phyloP scores from a whole-genome alignment of 2,329 filamentous ascomycete species.

The Trichoderma atroviride region DNA sequence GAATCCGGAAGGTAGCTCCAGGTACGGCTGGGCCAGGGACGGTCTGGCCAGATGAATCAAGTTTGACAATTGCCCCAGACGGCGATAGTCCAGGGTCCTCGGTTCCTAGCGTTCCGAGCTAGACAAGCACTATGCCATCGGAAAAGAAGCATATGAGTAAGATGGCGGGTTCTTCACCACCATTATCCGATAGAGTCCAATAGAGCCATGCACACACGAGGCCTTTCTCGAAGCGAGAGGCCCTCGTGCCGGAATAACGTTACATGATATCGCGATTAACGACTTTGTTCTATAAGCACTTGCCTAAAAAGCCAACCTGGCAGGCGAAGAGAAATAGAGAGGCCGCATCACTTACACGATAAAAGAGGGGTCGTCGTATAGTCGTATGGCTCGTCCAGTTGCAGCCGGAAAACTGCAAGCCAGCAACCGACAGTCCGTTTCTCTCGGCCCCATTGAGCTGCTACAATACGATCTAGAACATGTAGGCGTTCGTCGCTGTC shows the following conservation, averaged over 20 bases:
- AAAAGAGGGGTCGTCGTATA: neutral
- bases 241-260: conserved; percentile 4
- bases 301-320: neutral
- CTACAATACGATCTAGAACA: neutral
- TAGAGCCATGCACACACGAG: neutral
- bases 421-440: neutral
- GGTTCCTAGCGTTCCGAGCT: conserved; percentile 2
- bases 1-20: conserved; percentile 25
- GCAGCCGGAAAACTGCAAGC: neutral
- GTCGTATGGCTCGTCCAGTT: neutral
- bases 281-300: neutral
- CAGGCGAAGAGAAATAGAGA: neutral
- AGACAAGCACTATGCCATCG: conserved; percentile 6
- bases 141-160: conserved; percentile 7
- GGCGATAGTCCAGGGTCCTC: neutral
- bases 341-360: neutral
- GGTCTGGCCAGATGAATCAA: conserved; percentile 6
- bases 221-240: neutral
- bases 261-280: conserved; percentile 4
- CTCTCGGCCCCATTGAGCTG: neutral
- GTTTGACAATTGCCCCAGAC: conserved; percentile 1
- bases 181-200: neutral
- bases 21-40: neutral
- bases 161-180: neutral
- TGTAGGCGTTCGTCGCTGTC: neutral